phyloP scores from a whole-genome alignment of 140 eudicot genomes.

The Flaveria floridana region DNA sequence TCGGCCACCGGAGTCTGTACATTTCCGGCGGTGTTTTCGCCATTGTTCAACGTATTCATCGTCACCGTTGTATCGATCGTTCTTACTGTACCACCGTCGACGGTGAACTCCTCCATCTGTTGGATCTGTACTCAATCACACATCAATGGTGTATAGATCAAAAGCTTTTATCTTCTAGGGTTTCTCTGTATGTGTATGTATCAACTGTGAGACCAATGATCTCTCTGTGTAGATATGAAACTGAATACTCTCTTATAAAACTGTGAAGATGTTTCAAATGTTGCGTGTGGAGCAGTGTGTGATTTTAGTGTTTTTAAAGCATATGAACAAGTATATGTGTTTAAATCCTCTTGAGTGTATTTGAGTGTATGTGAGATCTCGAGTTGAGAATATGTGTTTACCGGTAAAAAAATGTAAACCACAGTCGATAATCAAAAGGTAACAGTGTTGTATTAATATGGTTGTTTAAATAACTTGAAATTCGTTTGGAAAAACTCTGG shows the following conservation, averaged over 20 bases:
- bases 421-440: too few species aligned
- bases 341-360: too few species aligned
- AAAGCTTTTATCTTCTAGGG: background rate
- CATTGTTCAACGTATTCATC: constrained; percentile 1
- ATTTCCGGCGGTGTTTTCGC: constrained; percentile 32
- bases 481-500: too few species aligned
- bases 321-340: too few species aligned
- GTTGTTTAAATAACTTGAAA: too few species aligned
- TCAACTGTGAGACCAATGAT: background rate
- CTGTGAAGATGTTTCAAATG: background rate
- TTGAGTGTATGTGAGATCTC: too few species aligned
- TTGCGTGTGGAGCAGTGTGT: background rate
- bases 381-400: too few species aligned
- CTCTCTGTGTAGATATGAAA: background rate
- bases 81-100: constrained; percentile 21
- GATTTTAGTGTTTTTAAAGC: background rate
- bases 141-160: constrained; percentile 32
- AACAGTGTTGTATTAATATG: too few species aligned
- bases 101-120: constrained; percentile 32
- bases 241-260: too few species aligned
- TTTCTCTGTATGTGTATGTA: background rate
- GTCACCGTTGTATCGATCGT: constrained; percentile 38
- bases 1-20: constrained; percentile 35
- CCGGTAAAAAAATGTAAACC: too few species aligned
- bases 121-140: constrained; percentile 38